Conservation (phyloP, 1,284 basidiomycete species). For the Athelia psychrophila region DNA sequence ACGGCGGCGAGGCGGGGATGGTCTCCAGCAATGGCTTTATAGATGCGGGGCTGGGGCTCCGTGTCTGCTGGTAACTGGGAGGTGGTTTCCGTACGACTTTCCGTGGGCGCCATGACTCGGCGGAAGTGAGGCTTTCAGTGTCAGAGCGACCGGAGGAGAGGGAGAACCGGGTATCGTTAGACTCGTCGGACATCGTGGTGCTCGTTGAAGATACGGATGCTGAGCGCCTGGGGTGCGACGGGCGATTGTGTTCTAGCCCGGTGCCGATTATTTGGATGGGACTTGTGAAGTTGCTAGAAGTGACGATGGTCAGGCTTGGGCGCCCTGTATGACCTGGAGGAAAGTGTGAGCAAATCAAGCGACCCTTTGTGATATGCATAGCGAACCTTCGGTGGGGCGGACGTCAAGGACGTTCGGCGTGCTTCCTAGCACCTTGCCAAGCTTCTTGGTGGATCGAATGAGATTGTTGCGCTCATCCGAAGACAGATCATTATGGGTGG, state of each 20-base stretch:
- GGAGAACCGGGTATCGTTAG: neutral
- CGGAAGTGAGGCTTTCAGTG: neutral
- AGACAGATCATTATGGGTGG: neutral
- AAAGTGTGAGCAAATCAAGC: neutral
- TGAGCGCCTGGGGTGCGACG: neutral
- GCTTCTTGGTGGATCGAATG: constrained; percentile 1
- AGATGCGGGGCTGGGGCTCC: neutral
- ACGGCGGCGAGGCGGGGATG: neutral
- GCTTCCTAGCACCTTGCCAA: constrained; percentile 1
- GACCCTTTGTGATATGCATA: neutral
- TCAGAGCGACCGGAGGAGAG: neutral
- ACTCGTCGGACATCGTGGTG: neutral
- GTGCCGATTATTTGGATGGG: no score
- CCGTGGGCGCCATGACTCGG: neutral
- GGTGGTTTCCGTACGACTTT: neutral
- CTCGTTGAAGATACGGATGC: neutral
- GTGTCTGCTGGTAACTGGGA: neutral
- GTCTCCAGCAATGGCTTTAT: neutral
- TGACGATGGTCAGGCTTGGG: neutral
- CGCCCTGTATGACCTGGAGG: neutral
- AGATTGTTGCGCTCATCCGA: neutral
- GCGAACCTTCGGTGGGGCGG: neutral
- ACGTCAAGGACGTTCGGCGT: neutral
- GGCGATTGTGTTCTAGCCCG: neutral
- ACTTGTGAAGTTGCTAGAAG: no score